These are phyloP conservation scores for Selaginella tamariscina DNA, from an alignment of 75 land plant species.

Conservation along the genomic window DNA sequence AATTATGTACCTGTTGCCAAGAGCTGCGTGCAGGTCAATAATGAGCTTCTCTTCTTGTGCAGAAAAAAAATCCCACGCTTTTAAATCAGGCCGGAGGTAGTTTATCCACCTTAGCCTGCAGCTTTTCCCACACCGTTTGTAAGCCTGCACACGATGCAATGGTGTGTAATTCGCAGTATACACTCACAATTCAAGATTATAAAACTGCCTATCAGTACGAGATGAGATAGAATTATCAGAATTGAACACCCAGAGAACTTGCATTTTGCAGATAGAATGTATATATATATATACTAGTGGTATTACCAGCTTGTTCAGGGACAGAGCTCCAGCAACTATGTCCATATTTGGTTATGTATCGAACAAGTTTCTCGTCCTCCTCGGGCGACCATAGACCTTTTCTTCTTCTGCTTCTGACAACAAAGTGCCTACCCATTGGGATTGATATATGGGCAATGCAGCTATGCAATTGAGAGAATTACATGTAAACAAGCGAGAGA, in stretches of 20 bases:
- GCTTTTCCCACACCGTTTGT: slow-evolving; percentile 31
- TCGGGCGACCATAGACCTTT: background rate
- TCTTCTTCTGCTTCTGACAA: background rate
- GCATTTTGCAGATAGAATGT: too few relatives aligned
- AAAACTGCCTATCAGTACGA: too few relatives aligned
- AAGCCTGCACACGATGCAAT: too few relatives aligned
- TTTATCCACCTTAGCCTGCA: slow-evolving; percentile 24
- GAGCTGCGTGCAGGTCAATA: slow-evolving; percentile 28
- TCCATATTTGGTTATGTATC: background rate
- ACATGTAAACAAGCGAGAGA: too few relatives aligned
- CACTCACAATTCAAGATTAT: too few relatives aligned
- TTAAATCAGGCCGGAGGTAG: slow-evolving; percentile 28
- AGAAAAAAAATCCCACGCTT: slow-evolving; percentile 19
- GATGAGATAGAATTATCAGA: too few relatives aligned
- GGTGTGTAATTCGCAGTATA: too few relatives aligned
- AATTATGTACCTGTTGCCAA: slow-evolving; percentile 25
- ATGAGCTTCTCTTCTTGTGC: slow-evolving; percentile 29
- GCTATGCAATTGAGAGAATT: too few relatives aligned
- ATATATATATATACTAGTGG: too few relatives aligned
- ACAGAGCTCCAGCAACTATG: background rate
- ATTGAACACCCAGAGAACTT: too few relatives aligned
- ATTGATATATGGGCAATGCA: too few relatives aligned
- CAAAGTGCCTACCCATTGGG: background rate
- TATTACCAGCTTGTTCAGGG: background rate
- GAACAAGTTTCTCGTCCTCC: background rate